Evolutionary conservation across 1,284 basidiomycete genomes (phyloP).

Genomic region (Boletus semigastroideus): DNA sequence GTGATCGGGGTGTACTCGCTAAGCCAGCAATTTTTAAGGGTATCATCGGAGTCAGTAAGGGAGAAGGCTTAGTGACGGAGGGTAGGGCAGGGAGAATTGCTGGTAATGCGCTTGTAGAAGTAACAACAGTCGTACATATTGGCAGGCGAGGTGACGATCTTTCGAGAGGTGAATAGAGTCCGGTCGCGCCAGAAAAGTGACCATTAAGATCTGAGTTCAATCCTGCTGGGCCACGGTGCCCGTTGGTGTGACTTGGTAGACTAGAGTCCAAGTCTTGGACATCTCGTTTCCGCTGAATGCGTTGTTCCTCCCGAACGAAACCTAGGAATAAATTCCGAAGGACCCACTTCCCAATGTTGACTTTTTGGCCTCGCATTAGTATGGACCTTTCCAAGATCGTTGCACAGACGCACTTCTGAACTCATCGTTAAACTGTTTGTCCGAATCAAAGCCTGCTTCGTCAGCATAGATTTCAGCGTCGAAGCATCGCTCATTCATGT

Average conservation of each 20-base stretch:
- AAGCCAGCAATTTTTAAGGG: slow-evolving; percentile 39
- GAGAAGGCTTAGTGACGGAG: slow-evolving; percentile 45
- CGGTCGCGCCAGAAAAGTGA: slow-evolving; percentile 18
- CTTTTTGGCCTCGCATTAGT: slow-evolving; percentile 38
- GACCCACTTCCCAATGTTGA: slow-evolving; percentile 82
- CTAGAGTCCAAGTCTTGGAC: slow-evolving; percentile 16
- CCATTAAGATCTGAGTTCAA: slow-evolving; percentile 33
- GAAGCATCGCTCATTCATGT: slow-evolving; percentile 86
- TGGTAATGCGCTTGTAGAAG: slow-evolving; percentile 42
- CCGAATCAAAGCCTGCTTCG: slow-evolving; percentile 70
- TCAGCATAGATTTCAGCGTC: slow-evolving; percentile 96
- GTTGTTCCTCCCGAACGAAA: slow-evolving; percentile 67
- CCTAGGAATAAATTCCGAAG: slow-evolving; percentile 70
- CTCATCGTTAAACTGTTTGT: slow-evolving; percentile 71
- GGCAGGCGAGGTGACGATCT: slow-evolving; percentile 13
- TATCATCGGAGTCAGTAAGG: slow-evolving; percentile 59
- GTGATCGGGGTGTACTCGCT: slow-evolving; percentile 40
- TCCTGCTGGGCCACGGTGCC: slow-evolving; percentile 30
- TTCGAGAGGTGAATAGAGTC: slow-evolving; percentile 36
- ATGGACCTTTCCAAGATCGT: slow-evolving; percentile 7
- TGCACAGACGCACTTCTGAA: slow-evolving; percentile 61
- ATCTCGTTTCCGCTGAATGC: slow-evolving; percentile 41
- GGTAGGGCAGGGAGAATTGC: slow-evolving; percentile 55
- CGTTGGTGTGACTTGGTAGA: slow-evolving; percentile 14
- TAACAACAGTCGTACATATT: slow-evolving; percentile 22